phyloP scores from a whole-genome alignment of 805 yeast species.

The Candida nitratophila region DNA sequence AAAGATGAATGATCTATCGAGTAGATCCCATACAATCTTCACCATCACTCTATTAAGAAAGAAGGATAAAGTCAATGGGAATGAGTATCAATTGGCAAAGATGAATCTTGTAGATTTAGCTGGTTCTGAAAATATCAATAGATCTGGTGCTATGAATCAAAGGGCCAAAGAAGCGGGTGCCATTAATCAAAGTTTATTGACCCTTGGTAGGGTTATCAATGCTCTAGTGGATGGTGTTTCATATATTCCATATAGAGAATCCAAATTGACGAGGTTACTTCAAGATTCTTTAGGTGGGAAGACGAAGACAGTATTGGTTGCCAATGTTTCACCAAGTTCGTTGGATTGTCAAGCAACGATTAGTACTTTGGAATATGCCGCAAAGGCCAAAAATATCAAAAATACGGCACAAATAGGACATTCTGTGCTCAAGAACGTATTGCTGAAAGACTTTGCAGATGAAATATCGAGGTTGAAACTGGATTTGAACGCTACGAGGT shows the following conservation, averaged over 20 bases:
- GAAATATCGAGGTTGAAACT: conserved; percentile 37
- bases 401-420: conserved; percentile 46
- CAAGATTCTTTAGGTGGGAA: conserved; percentile 83
- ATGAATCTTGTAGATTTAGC: conserved; percentile 85
- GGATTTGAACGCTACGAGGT: conserved; percentile 56
- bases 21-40: conserved; percentile 74
- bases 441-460: conserved; percentile 38
- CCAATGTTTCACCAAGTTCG: conserved; percentile 67
- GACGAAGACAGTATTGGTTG: conserved; percentile 83
- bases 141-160: conserved; percentile 82
- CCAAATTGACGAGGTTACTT: conserved; percentile 64
- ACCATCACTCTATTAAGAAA: conserved; percentile 52
- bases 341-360: conserved; percentile 42
- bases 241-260: conserved; percentile 76
- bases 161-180: conserved; percentile 93
- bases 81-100: conserved; percentile 24
- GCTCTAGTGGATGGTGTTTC: conserved; percentile 52
- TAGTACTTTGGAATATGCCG: conserved; percentile 49
- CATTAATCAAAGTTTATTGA: conserved; percentile 79
- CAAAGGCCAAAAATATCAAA: conserved; percentile 47
- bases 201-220: conserved; percentile 86
- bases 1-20: conserved; percentile 64
- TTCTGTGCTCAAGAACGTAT: conserved; percentile 32
- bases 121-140: conserved; percentile 83
- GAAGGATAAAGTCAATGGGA: conserved; percentile 9